A percentile compares a stretch with the other conserved stretches of the same genome.
These are phyloP conservation scores for Hypoxylon sp. DNA, from an alignment of 2,329 filamentous ascomycete species.

Conservation along the genomic window DNA sequence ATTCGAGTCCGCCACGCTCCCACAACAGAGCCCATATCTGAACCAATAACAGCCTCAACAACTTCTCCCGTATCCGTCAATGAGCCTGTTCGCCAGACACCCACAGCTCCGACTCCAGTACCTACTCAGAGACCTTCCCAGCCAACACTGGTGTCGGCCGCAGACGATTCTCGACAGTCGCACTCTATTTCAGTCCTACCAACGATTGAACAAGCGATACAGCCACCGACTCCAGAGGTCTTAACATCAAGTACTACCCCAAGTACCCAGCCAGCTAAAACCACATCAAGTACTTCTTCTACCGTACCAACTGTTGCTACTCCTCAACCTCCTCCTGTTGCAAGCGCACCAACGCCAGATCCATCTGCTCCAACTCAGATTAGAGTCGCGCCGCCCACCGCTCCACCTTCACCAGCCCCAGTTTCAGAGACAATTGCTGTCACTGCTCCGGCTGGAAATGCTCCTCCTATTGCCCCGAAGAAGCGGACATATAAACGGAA, in stretches of 20 bases:
- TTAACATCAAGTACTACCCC: constrained; percentile 25
- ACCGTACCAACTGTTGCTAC: not conserved
- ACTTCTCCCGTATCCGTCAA: constrained; percentile 17
- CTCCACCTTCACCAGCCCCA: constrained; percentile 43
- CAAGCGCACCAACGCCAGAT: constrained; percentile 26
- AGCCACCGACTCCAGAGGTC: constrained; percentile 31
- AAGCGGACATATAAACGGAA: constrained; percentile 52
- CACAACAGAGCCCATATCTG: constrained; percentile 19
- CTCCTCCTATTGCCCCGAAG: constrained; percentile 36
- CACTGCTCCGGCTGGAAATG: constrained; percentile 30
- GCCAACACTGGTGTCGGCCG: constrained; percentile 20
- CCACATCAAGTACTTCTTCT: constrained; percentile 15
- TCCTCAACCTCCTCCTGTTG: constrained; percentile 1
- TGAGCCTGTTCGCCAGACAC: constrained; percentile 19
- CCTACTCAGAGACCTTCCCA: constrained; percentile 5
- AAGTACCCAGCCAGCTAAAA: constrained; percentile 16
- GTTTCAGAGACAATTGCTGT: constrained; percentile 41
- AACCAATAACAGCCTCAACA: constrained; percentile 27
- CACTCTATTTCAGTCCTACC: constrained; percentile 5
- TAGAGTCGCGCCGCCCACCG: constrained; percentile 36
- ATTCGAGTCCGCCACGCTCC: constrained; percentile 12
- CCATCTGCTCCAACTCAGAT: constrained; percentile 27
- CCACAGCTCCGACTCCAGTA: constrained; percentile 14
- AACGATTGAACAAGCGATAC: constrained; percentile 14
- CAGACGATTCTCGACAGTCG: constrained; percentile 20